Evolutionary conservation across 1,284 basidiomycete genomes (phyloP), one percentile per base, ranked within the genome.

Genomic region (Microstroma glucosiphilum): DNA sequence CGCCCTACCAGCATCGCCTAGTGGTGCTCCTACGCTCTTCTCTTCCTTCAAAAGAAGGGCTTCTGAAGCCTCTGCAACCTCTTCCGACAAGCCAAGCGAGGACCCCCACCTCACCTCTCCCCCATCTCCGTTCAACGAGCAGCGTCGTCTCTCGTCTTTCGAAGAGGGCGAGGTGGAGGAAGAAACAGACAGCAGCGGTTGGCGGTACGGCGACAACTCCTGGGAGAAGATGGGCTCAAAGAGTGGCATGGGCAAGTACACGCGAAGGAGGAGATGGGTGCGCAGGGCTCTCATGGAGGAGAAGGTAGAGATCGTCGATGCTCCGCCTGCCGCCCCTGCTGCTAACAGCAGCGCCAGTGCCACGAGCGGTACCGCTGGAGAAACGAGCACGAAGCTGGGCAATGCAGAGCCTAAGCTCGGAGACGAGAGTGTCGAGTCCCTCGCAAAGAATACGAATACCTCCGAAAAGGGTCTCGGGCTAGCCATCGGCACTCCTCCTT

Each of bases 141-240:
- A 48, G 12, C 43, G 21, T 4, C 43, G 21, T n/a, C 17, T 21
- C 43, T 21, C 15, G 3, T 21, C 15, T 21, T 48, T 48, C 21
- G 51, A 54, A 21, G 51, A 54, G 6, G 25, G 13, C 13, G n/a
- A 9, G 8, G 30, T 51, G 51, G 80, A 82, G 54, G 46, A 64
- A 67, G 67, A 69, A 42, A 94, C 92, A 0, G 92, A 96, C 77
- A 76, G 83, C 0, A 91, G 94, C 63, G 92, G 92, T 0, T 96
- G 92, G 92, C 85, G 92, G 40, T 96, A 92, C 77, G 89, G 88
- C 2, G 93, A 94, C 74, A 96, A 96, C 80, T 93, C 94, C 76
- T 96, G 93, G 93, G 92, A 96, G 72, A 85, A 83, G 58, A 84
- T 86, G 65, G 87, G 85, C 63, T 82, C 82, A 59, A 88, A 87